Percentiles rank a stretch among this genome's conserved stretches.
These are phyloP conservation scores for Paecilomyces variotii DNA, from an alignment of 2,329 filamentous ascomycete genomes.

Conservation along the genomic window DNA sequence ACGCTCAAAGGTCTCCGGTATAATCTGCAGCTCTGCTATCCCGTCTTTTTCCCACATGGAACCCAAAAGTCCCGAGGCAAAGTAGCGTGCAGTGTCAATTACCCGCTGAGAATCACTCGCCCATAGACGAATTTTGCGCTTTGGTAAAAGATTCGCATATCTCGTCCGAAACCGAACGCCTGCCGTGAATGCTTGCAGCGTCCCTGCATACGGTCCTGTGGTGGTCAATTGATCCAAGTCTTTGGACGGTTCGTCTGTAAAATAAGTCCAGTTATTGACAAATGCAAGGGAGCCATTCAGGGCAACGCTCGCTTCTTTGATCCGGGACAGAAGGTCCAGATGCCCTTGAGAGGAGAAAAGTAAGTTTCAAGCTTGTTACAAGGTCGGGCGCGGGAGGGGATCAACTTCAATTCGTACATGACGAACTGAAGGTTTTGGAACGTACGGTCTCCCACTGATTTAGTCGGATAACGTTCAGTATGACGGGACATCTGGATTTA, in stretches of 20 bases:
- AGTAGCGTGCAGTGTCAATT: constrained; percentile 49
- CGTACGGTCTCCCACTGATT: constrained; percentile 42
- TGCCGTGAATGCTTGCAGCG: constrained; percentile 45
- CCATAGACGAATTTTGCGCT: constrained; percentile 40
- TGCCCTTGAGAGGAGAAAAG: constrained; percentile 26
- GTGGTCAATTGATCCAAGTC: constrained; percentile 48
- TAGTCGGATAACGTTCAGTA: constrained; percentile 50
- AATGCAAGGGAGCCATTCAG: constrained; percentile 47
- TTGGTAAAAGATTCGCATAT: constrained; percentile 41
- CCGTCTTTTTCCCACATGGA: constrained; percentile 34
- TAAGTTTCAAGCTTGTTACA: not conserved
- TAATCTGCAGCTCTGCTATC: constrained; percentile 41
- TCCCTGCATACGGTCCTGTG: constrained; percentile 50
- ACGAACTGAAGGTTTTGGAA: constrained; percentile 10
- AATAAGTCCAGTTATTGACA: constrained; percentile 48
- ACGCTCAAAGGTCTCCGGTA: constrained; percentile 44
- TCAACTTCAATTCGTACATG: not conserved
- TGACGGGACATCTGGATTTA: constrained; percentile 47
- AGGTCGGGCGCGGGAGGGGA: not conserved
- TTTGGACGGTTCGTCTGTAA: constrained; percentile 37
- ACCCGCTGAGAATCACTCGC: constrained; percentile 48
- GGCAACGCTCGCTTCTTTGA: constrained; percentile 32
- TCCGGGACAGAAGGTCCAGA: constrained; percentile 41
- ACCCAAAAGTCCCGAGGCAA: constrained; percentile 49
- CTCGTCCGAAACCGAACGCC: constrained; percentile 47